phyloP scores from a whole-genome alignment of 2,329 filamentous ascomycete species.

The Alternaria consortialis region DNA sequence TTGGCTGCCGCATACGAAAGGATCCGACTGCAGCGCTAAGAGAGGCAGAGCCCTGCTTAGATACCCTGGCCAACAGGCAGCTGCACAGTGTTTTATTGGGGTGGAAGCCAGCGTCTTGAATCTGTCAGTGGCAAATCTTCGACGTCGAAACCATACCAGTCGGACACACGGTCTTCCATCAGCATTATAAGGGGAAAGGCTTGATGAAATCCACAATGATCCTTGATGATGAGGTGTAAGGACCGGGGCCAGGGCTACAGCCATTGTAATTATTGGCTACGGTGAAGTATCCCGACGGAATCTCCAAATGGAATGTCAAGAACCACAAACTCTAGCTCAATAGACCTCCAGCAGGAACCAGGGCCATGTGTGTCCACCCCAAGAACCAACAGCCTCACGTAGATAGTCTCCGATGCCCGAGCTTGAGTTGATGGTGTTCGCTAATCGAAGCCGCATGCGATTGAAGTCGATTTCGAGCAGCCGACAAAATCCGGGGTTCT shows the following conservation, averaged over 20 bases:
- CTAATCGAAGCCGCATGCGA: constrained; percentile 22
- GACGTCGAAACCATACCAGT: background rate
- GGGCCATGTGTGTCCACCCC: constrained; percentile 7
- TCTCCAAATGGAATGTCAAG: constrained; percentile 5
- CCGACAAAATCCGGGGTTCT: constrained; percentile 4
- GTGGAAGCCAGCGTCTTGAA: background rate
- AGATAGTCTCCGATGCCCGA: constrained; percentile 8
- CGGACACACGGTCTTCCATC: background rate
- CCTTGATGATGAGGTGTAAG: constrained; percentile 3
- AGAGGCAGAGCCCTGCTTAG: background rate
- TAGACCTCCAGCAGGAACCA: constrained; percentile 2
- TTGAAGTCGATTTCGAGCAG: constrained; percentile 8
- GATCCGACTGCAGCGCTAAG: background rate
- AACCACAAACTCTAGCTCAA: constrained; percentile 12
- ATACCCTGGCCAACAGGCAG: background rate
- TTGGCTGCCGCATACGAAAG: background rate
- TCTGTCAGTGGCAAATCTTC: background rate
- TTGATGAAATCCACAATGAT: constrained; percentile 8
- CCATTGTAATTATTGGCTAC: constrained; percentile 8
- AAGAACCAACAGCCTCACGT: constrained; percentile 3
- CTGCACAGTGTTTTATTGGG: background rate
- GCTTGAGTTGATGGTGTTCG: constrained; percentile 14
- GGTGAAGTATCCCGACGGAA: constrained; percentile 9
- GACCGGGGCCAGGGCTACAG: background rate
- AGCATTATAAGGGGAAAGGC: background rate